Evolutionary conservation across 768 basidiomycete genomes (phyloP).

Genomic region (Chalciporus piperatus): DNA sequence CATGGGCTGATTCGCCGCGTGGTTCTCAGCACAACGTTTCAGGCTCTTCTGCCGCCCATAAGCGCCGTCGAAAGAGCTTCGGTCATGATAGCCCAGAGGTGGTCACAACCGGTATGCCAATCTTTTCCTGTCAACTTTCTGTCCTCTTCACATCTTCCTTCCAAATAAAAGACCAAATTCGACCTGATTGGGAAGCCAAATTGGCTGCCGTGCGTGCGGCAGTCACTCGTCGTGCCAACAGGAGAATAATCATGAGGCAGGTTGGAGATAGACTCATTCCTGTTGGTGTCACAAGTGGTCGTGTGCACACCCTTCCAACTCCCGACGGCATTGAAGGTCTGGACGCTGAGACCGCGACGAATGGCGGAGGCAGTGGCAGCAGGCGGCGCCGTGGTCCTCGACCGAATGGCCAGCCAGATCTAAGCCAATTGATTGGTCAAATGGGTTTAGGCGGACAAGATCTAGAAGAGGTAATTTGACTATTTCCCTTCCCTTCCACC

Average conservation of each 20-base stretch:
- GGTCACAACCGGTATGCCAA: constrained; percentile 75
- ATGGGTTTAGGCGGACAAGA: constrained; percentile 84
- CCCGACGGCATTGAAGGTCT: constrained; percentile 51
- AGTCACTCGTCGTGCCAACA: constrained; percentile 92
- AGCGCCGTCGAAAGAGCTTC: constrained; percentile 85
- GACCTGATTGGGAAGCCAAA: constrained; percentile 98
- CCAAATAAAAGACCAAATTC: constrained; percentile 74
- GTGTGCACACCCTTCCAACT: constrained; percentile 63
- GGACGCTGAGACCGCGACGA: constrained; percentile 35
- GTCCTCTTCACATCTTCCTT: constrained; percentile 8
- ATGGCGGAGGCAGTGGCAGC: constrained; percentile 39
- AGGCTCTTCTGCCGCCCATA: constrained; percentile 47
- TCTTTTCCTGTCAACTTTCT: not conserved
- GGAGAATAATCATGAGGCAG: constrained; percentile 97
- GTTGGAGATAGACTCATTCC: constrained; percentile 97
- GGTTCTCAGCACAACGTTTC: constrained; percentile 40
- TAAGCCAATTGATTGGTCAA: constrained; percentile 57
- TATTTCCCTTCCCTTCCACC: constrained; percentile 23
- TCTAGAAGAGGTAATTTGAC: constrained; percentile 76
- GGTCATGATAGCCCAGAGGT: constrained; percentile 85
- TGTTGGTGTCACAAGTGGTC: constrained; percentile 90
- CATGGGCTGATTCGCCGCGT: constrained; percentile 56
- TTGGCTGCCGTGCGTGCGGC: constrained; percentile 90
- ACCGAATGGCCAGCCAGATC: constrained; percentile 48
- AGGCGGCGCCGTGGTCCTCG: constrained; percentile 61